These are phyloP conservation scores for Ceratocystis cubensis DNA, from an alignment of 2,329 filamentous ascomycete genomes.

Conservation along the genomic window DNA sequence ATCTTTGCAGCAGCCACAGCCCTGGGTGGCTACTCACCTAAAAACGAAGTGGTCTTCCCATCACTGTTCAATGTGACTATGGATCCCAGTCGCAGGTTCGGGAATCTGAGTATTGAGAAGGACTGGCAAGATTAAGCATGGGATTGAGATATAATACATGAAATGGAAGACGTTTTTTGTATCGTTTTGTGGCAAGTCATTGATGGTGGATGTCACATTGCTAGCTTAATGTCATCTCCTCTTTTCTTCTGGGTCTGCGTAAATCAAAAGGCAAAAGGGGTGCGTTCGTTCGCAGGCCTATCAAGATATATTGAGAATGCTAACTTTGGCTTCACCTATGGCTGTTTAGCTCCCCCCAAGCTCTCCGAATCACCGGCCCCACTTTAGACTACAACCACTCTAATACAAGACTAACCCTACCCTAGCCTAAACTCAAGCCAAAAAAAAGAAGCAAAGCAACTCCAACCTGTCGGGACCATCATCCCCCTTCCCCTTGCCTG, in stretches of 20 bases:
- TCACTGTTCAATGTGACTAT: slow-evolving; percentile 12
- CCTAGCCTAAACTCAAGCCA: not conserved
- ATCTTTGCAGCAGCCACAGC: slow-evolving; percentile 24
- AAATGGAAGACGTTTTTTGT: too few relatives aligned
- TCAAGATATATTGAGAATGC: not conserved
- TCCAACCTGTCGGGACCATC: too few relatives aligned
- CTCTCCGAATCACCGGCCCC: not conserved
- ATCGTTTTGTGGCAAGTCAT: too few relatives aligned
- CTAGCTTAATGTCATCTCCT: too few relatives aligned
- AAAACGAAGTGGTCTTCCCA: slow-evolving; percentile 12
- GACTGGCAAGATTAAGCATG: not conserved
- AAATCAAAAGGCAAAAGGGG: too few relatives aligned
- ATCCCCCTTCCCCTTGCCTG: not conserved
- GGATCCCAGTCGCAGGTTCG: slow-evolving; percentile 11
- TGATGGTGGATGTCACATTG: too few relatives aligned
- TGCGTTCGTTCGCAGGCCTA: too few relatives aligned
- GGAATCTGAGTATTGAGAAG: not conserved
- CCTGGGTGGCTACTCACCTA: slow-evolving; percentile 27
- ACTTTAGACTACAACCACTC: slow-evolving; percentile 1
- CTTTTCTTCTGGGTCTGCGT: too few relatives aligned
- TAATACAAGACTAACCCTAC: not conserved
- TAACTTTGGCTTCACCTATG: not conserved
- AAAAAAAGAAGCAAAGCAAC: too few relatives aligned
- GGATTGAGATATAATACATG: too few relatives aligned
- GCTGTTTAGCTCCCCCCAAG: not conserved